Percentiles rank a stretch among this genome's conserved stretches.
Evolutionary conservation across 495 filamentous ascomycete species (phyloP).

Genomic region (Hypoxylon cercidicola): DNA sequence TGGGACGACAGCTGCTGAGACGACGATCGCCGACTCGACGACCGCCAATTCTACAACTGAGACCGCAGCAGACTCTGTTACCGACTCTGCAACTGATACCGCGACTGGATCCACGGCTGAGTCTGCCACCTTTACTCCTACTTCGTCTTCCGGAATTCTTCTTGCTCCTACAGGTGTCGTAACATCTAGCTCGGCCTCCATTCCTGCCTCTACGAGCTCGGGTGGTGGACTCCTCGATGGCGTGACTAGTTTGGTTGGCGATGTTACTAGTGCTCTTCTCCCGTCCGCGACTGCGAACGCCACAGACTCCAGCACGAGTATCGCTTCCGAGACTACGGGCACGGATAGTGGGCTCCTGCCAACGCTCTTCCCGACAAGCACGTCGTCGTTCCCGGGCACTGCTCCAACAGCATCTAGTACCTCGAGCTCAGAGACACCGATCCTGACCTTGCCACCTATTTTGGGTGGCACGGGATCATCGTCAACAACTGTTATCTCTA

Average conservation of each 20-base stretch:
- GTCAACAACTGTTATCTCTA: neutral
- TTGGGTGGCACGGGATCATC: slow-evolving; percentile 24
- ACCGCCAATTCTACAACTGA: slow-evolving; percentile 30
- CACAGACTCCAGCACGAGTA: slow-evolving; percentile 26
- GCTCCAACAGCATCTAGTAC: slow-evolving; percentile 31
- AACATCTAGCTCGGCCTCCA: slow-evolving; percentile 18
- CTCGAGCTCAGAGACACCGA: slow-evolving; percentile 16
- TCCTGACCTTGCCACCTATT: slow-evolving; percentile 27
- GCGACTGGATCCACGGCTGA: slow-evolving; percentile 29
- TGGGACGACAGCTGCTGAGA: too few species aligned
- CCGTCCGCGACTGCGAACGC: slow-evolving; percentile 26
- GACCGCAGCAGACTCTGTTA: slow-evolving; percentile 7
- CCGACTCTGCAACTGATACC: slow-evolving; percentile 7
- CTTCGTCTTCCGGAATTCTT: slow-evolving; percentile 46
- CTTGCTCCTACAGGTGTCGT: slow-evolving; percentile 49
- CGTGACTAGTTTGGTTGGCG: slow-evolving; percentile 34
- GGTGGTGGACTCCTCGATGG: slow-evolving; percentile 29
- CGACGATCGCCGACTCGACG: neutral
- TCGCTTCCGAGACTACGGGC: slow-evolving; percentile 9
- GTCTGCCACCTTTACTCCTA: slow-evolving; percentile 20
- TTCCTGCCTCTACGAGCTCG: slow-evolving; percentile 31
- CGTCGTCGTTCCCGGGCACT: slow-evolving; percentile 36
- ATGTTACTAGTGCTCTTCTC: slow-evolving; percentile 33
- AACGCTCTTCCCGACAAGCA: slow-evolving; percentile 21
- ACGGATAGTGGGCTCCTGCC: slow-evolving; percentile 21